Conservation (phyloP, 2,329 filamentous ascomycete genomes). For the Tolypocladium ovalisporum region DNA sequence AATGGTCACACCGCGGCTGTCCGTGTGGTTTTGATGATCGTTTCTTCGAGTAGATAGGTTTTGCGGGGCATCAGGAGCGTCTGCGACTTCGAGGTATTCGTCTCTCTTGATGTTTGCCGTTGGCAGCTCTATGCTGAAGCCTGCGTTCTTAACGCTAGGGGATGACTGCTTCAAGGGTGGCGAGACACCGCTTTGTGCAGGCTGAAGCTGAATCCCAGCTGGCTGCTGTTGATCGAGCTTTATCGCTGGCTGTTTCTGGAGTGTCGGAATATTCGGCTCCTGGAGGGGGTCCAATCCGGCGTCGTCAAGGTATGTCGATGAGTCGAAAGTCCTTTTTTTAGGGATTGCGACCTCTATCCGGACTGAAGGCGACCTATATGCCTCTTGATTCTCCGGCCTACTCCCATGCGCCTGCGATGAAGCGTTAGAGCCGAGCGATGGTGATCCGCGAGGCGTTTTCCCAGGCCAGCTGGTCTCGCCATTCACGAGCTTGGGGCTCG, state of each 20-base stretch:
- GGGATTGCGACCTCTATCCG: slow-evolving; percentile 38
- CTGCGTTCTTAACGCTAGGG: slow-evolving; percentile 7
- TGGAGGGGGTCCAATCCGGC: slow-evolving; percentile 10
- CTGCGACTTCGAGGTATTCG: slow-evolving; percentile 39
- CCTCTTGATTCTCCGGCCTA: slow-evolving; percentile 13
- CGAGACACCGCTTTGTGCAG: slow-evolving; percentile 5
- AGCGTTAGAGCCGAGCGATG: slow-evolving; percentile 7
- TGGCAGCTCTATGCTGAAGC: slow-evolving; percentile 38
- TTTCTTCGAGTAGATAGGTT: slow-evolving; percentile 42
- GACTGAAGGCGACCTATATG: slow-evolving; percentile 22
- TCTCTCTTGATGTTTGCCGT: slow-evolving; percentile 34
- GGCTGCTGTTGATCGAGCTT: background rate
- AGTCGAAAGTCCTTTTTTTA: slow-evolving; percentile 28
- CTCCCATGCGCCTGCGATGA: slow-evolving; percentile 5
- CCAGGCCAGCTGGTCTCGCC: slow-evolving; percentile 16
- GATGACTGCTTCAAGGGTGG: slow-evolving; percentile 2
- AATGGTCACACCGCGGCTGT: slow-evolving; percentile 45
- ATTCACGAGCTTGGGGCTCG: slow-evolving; percentile 23
- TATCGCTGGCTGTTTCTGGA: slow-evolving; percentile 8
- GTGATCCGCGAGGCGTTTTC: slow-evolving; percentile 10
- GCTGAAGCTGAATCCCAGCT: slow-evolving; percentile 1
- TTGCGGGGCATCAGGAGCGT: slow-evolving; percentile 33
- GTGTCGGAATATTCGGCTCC: background rate
- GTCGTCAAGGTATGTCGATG: slow-evolving; percentile 23
- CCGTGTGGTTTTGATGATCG: slow-evolving; percentile 37